These are phyloP conservation scores for Codiaeum variegatum DNA, from an alignment of 441 rosid species.

Conservation along the genomic window DNA sequence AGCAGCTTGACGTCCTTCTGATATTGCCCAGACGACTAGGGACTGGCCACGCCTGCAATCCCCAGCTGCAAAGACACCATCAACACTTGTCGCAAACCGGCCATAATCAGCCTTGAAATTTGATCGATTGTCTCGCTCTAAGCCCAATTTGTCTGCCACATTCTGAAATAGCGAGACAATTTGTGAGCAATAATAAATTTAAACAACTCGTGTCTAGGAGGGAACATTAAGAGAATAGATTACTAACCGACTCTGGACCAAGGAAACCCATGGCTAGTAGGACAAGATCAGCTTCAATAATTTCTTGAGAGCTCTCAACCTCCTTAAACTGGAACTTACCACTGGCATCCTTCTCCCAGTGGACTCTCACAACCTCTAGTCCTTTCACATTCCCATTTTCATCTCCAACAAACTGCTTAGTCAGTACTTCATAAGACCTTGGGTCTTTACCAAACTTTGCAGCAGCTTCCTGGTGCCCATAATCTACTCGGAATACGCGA, in stretches of 20 bases:
- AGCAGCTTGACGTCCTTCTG: constrained; percentile 98
- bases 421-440: constrained; percentile 84
- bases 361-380: constrained; percentile 68
- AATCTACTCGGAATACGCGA: constrained; percentile 86
- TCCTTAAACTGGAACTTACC: constrained; percentile 91
- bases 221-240: neutral
- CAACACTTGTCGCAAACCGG: constrained; percentile 81
- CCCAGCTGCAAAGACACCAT: constrained; percentile 96
- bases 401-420: constrained; percentile 91
- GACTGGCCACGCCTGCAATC: constrained; percentile 99
- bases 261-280: constrained; percentile 99
- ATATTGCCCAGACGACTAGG: constrained; percentile 97
- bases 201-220: neutral
- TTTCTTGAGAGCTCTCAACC: constrained; percentile 82
- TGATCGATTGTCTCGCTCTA: constrained; percentile 80
- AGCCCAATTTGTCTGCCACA: constrained; percentile 80
- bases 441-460: constrained; percentile 93
- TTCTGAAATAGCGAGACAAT: constrained; percentile 36
- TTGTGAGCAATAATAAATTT: neutral
- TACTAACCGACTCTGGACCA: constrained; percentile 90
- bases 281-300: constrained; percentile 84
- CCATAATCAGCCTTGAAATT: constrained; percentile 97
- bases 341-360: constrained; percentile 88
- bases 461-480: constrained; percentile 98
- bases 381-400: constrained; percentile 81